Evolutionary conservation across 306 rosid genomes (phyloP), one percentile per base, ranked within the genome.

Genomic region (Pachyrhizus erosus): DNA sequence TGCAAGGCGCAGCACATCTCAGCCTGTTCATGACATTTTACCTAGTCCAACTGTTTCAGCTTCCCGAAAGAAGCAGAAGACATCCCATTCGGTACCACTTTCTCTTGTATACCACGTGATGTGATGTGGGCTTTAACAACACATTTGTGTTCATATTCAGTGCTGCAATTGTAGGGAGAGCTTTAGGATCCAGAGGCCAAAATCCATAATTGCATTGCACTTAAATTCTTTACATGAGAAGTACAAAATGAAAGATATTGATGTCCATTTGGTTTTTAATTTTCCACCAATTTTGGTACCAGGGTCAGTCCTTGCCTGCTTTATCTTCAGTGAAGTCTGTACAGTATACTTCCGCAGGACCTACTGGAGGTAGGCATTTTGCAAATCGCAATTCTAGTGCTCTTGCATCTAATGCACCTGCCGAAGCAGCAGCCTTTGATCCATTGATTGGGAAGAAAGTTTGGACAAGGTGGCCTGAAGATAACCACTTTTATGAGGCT

Each of bases 391-490:
- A 87, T 76, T 73, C 96, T 34, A 85, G 84, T 77, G 85, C 78
- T 75, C 90, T 86, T 86, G 88, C 77, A 7, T 42, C 91, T 64
- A 77, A 75, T 77, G 92, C 89, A 58, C 76, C 88, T 39, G 80
- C 87, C 58, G 98, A 88, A 29, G 88, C 87, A 46, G 80, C 86
- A 64, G 14, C 74, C 12, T 82, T 78, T 66, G 94, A 96, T 74
- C 87, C 91, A 7, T 89, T 91, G 68, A 81, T 96, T 70, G 99
- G 97, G 79, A 92, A 89, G 90, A 96, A 89, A 84, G 97, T 96
- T 82, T 89, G 97, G 97, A 93, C 96, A 40, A 89, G 97, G 72
- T 96, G 99, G 99, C 99, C 97, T 49, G 94, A 84, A 83, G 97
- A 96, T 87, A 96, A 96, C 82, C 89, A 82, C 89, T 96, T 96